Conservation (phyloP, 352 stramenopile species). For the Pythium myriotylum region DNA sequence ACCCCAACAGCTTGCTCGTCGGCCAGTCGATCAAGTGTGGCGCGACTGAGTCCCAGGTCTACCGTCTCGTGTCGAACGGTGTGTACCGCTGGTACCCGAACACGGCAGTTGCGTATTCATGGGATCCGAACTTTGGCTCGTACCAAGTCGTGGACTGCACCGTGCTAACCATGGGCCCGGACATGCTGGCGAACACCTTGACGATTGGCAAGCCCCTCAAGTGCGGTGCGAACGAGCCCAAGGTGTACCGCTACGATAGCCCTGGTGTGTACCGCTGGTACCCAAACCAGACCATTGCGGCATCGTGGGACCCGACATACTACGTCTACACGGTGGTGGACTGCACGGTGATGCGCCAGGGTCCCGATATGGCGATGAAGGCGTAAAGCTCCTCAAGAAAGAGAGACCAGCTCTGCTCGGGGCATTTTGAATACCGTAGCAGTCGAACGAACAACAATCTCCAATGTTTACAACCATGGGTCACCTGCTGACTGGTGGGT, state of each 20-base stretch:
- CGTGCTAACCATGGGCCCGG: too few species aligned
- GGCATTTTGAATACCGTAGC: too few species aligned
- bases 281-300: slow-evolving; percentile 16
- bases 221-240: slow-evolving; percentile 4
- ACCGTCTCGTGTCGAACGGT: slow-evolving; percentile 20
- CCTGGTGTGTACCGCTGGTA: slow-evolving; percentile 16
- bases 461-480: too few species aligned
- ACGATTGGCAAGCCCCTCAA: slow-evolving; percentile 23
- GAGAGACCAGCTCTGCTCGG: too few species aligned
- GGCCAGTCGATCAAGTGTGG: slow-evolving; percentile 26
- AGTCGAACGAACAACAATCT: too few species aligned
- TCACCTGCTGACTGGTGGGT: too few species aligned
- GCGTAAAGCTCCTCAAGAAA: too few species aligned
- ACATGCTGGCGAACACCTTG: slow-evolving; percentile 24
- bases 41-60: slow-evolving; percentile 8
- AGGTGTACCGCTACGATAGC: slow-evolving; percentile 16
- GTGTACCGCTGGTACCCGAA: slow-evolving; percentile 29
- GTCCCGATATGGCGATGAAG: slow-evolving; percentile 1
- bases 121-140: slow-evolving; percentile 9
- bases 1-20: slow-evolving; percentile 3
- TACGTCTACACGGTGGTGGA: background rate
- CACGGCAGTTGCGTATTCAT: slow-evolving; percentile 23
- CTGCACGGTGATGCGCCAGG: background rate
- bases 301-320: slow-evolving; percentile 30
- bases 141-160: too few species aligned